Base-by-base conservation (phyloP, 2,329 filamentous ascomycete genomes). In the Emydomyces testavorans region DNA sequence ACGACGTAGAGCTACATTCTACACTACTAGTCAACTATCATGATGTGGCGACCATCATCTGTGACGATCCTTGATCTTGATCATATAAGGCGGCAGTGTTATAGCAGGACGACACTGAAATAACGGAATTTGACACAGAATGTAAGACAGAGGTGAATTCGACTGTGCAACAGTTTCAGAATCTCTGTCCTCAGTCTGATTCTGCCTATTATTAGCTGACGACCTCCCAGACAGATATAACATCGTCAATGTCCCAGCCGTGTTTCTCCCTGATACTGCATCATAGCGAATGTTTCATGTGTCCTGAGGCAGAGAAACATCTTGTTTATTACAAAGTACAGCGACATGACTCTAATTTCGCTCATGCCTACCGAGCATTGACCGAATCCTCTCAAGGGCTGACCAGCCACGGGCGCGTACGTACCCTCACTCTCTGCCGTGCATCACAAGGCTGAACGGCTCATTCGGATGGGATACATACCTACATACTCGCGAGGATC, bases 251-350 rank as follows among this genome's bases (percentile, higher is more conserved):
- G 38, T 29, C 32, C 32, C 15, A 18, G 13, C 32, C 32, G 4
- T 31, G 29, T 35, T 29, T 18, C 24, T 29, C 8, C n/a, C n/a
- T 40, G 38, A 40, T 29, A 40, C 38, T 18, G 16, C 24, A 26
- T 40, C 38, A 40, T 40, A n/a, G 24, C 24, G n/a, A 23, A 29
- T 40, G 38, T 40, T 29, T 29, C 37, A 35, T 40, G 38, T 40
- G 38, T 40, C 24, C 38, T n/a, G 38, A 40, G 38, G 18, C 38
- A 40, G 16, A 40, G 38, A 41, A 39, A 39, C 36, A 39, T 39
- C 10, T 16, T 4, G 32, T 20, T n/a, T n/a, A n/a, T n/a, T n/a
- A n/a, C n/a, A n/a, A n/a, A n/a, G n/a, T n/a, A n/a, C n/a, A n/a
- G n/a, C n/a, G n/a, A n/a, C n/a, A n/a, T n/a, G n/a, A n/a, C n/a